phyloP scores from a whole-genome alignment of 768 basidiomycete genomes.

The Psilocybe cyanescens region DNA sequence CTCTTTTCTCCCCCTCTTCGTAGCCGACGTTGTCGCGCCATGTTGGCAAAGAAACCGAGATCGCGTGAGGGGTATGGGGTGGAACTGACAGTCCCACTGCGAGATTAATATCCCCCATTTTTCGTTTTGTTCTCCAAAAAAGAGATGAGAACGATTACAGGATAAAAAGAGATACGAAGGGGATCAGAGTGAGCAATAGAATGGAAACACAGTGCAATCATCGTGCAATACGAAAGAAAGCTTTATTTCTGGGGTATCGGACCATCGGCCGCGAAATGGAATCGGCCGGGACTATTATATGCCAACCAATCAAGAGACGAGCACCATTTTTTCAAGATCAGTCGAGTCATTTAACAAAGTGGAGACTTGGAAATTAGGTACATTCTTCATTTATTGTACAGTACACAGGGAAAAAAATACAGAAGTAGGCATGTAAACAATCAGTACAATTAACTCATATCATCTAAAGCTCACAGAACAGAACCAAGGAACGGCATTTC shows the following conservation, averaged over 20 bases:
- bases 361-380: background rate
- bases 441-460: too few species aligned
- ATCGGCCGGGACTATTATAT: slow-evolving; percentile 9
- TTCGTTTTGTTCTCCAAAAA: background rate
- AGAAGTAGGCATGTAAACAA: background rate
- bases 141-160: background rate
- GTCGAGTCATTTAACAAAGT: background rate
- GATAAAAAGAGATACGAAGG: background rate
- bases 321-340: background rate
- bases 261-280: slow-evolving; percentile 17
- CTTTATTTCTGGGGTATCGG: slow-evolving; percentile 6
- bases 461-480: background rate
- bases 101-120: slow-evolving; percentile 25
- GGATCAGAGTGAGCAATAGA: background rate
- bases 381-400: background rate
- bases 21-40: slow-evolving; percentile 93
- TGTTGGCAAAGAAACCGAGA: slow-evolving; percentile 92
- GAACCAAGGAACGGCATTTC: background rate
- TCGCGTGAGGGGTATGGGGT: slow-evolving; percentile 80
- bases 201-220: background rate
- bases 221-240: background rate
- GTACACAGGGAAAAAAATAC: background rate
- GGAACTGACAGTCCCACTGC: slow-evolving; percentile 60
- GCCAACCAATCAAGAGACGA: background rate
- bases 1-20: slow-evolving; percentile 85